Base-by-base conservation (phyloP, 805 yeast species). In the Vanderwaltozyma verrucispora region DNA sequence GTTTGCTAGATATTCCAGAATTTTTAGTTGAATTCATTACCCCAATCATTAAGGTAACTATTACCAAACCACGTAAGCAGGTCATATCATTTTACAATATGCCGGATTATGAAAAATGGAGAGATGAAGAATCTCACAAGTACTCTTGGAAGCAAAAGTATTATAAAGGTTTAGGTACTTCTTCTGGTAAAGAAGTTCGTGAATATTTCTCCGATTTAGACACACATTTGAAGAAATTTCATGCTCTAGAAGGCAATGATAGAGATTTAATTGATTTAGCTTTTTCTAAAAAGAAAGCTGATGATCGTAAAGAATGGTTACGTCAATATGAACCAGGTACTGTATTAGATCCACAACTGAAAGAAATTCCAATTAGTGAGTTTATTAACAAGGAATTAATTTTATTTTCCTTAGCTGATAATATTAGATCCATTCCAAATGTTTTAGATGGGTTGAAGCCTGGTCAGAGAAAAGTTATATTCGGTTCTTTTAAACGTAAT, bases 161-260 rank as follows among this genome's bases (percentile, higher is more conserved):
- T 67, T 92, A 86, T 67, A 92, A 92, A 71, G 98, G 98, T 75
- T 73, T 92, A 71, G 98, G 98, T 76, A 87, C 98, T 4, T 89
- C 97, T 1, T 71, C 78, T 1, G 75, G 77, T 20, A 71, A 66
- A 26, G 98, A 92, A 61, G 84, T 83, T 43, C 75, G 92, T 47
- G 92, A 84, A 54, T 92, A 92, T 54, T 92, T 92, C 59, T 67
- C 85, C 30, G 81, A 82, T 44, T 68, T 92, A 24, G 95, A 83
- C 48, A 77, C 69, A 45, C 98, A 92, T 63, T 68, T 85, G 64
- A 92, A 92, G 55, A 71, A 72, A 21, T 92, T 92, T 59, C 87
- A 84, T 56, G 72, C 86, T 7, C 68, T 92, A 35, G 79, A 83
- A 59, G 85, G 75, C 10, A 76, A 77, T 29, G 98, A 92, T 53